Base-by-base conservation (phyloP, 2,329 filamentous ascomycete species). In the Aspergillus pseudonomiae region DNA sequence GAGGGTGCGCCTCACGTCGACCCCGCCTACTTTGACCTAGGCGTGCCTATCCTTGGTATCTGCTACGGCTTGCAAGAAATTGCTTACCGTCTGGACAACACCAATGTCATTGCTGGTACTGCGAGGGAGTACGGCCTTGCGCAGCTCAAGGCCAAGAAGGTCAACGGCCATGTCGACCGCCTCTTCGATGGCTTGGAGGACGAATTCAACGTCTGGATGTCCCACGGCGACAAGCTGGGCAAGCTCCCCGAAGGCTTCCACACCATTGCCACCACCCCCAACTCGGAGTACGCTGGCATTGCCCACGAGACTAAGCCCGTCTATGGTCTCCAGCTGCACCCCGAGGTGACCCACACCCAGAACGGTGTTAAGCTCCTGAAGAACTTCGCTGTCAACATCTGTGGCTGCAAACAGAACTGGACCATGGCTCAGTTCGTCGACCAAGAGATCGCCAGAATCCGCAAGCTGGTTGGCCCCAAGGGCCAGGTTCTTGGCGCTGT, bases 331-430 rank as follows among this genome's bases (percentile, higher is more conserved):
- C 94, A 97, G 75, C 94, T 97, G 77, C 94, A 97, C 78, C 93
- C 94, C 1, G 94, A 97, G 77, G 86, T 97, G 60, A 89, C 86
- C 16, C 88, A 76, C 67, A 76, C 74, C 6, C 73, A 86, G 10
- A 83, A 85, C 61, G 93, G 94, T 39, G 89, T 76, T 11, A 82
- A 90, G 32, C 74, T 97, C 6, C 83, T 97, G 52, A 81, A 85
- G 74, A 98, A 98, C 84, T 98, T 97, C 74, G 89, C 88, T 14
- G 85, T 96, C 63, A 84, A 86, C 24, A 96, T 98, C 67, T 98
- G 94, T 79, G 85, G 87, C 34, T 92, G 91, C 4, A 80, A 84
- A 63, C 85, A 88, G 63, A 86, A 92, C 75, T 98, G 94, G 94
- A 89, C 85, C 3, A 97, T 97, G 94, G 83, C 83, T 62, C 88